These are phyloP conservation scores for Leccinum fibrillosum DNA, from an alignment of 768 basidiomycete genomes.

Conservation along the genomic window DNA sequence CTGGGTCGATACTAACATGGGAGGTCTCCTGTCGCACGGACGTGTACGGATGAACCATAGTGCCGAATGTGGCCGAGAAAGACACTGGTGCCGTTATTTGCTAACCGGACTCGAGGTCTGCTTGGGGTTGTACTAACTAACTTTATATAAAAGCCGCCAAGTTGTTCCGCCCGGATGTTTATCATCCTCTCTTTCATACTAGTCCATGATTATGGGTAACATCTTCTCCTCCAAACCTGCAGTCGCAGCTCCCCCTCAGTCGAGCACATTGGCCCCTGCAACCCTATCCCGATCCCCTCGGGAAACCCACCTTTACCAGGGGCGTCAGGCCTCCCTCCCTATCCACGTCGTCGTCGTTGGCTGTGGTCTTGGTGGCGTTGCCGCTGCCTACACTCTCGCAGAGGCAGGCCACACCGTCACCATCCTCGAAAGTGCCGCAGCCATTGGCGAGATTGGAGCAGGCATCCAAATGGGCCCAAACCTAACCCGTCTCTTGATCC, in stretches of 20 bases:
- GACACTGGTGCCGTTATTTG: neutral
- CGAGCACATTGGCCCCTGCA: neutral
- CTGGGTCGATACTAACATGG: neutral
- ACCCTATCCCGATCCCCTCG: neutral
- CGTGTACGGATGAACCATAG: neutral
- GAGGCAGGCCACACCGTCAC: slow-evolving; percentile 48
- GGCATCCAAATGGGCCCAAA: slow-evolving; percentile 49
- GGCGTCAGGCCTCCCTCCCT: slow-evolving; percentile 21
- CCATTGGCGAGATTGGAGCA: slow-evolving; percentile 46
- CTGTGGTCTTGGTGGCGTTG: slow-evolving; percentile 49
- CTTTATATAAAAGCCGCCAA: too few species aligned
- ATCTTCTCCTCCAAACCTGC: neutral
- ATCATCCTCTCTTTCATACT: neutral
- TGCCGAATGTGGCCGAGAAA: neutral
- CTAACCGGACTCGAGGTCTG: neutral
- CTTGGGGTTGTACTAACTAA: neutral
- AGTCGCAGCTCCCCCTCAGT: neutral
- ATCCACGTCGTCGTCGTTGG: slow-evolving; percentile 45
- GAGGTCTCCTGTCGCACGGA: neutral
- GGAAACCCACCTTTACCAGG: slow-evolving; percentile 15
- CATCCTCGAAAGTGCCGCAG: slow-evolving; percentile 40
- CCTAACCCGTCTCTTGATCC: slow-evolving; percentile 42
- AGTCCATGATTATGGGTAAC: neutral
- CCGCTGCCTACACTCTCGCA: slow-evolving; percentile 44
- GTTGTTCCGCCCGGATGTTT: neutral